Conservation (phyloP, 2,329 filamentous ascomycete genomes). For the Aspergillus felis region DNA sequence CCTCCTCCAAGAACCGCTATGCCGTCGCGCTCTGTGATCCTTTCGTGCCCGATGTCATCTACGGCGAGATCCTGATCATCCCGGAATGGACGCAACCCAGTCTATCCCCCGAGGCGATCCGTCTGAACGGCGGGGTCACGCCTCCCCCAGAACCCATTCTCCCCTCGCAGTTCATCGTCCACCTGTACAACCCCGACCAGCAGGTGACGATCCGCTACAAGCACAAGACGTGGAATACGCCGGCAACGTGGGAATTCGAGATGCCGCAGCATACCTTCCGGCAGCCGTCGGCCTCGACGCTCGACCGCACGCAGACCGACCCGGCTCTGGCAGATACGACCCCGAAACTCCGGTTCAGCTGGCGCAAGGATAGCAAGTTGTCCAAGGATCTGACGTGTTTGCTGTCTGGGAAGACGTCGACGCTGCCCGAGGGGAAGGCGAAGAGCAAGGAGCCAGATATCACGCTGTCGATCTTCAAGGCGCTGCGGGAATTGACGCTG, state of each 20-base stretch:
- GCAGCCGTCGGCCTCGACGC: slow-evolving; percentile 68
- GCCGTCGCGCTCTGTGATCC: slow-evolving; percentile 81
- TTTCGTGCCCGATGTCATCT: slow-evolving; percentile 74
- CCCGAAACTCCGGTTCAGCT: slow-evolving; percentile 78
- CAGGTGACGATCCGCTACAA: slow-evolving; percentile 65
- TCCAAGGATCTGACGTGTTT: slow-evolving; percentile 87
- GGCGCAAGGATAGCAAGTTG: slow-evolving; percentile 83
- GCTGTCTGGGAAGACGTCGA: slow-evolving; percentile 71
- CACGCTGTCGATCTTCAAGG: slow-evolving; percentile 81
- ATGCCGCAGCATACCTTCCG: slow-evolving; percentile 83
- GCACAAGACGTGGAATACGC: slow-evolving; percentile 73
- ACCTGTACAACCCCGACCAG: slow-evolving; percentile 93
- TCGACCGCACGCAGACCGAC: slow-evolving; percentile 70
- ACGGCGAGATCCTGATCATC: slow-evolving; percentile 76
- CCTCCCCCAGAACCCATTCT: slow-evolving; percentile 67
- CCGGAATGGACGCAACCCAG: slow-evolving; percentile 83
- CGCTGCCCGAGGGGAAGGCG: slow-evolving; percentile 59
- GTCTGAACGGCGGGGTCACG: slow-evolving; percentile 61
- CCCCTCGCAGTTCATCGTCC: slow-evolving; percentile 74
- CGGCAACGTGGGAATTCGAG: slow-evolving; percentile 84
- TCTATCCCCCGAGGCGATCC: slow-evolving; percentile 75
- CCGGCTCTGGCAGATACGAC: slow-evolving; percentile 53
- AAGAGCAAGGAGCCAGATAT: slow-evolving; percentile 92
- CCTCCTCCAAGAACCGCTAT: slow-evolving; percentile 75
- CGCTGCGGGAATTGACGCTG: slow-evolving; percentile 72